phyloP scores from a whole-genome alignment of 2,329 filamentous ascomycete genomes.

The Ophiognomonia clavigignenti-juglandacearum region DNA sequence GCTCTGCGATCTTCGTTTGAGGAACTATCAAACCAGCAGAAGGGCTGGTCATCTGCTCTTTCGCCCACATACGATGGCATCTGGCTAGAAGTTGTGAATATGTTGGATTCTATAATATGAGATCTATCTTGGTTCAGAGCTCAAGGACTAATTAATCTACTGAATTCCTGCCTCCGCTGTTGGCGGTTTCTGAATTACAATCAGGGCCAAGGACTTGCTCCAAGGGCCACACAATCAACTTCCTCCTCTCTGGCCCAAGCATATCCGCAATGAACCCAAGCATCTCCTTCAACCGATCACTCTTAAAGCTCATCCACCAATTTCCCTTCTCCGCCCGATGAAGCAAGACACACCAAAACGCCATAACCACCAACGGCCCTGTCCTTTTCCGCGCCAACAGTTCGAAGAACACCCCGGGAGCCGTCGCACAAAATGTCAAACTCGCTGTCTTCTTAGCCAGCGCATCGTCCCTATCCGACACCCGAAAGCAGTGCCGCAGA shows the following conservation, averaged over 20 bases:
- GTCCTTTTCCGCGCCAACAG: constrained; percentile 16
- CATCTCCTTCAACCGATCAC: constrained; percentile 1
- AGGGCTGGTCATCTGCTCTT: no score
- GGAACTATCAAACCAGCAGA: no score
- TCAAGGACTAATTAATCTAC: no score
- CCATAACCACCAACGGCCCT: constrained; percentile 21
- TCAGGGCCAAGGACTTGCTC: neutral
- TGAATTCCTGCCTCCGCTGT: no score
- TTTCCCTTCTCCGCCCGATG: constrained; percentile 17
- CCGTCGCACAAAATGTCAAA: constrained; percentile 17
- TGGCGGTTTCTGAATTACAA: no score
- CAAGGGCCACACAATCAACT: constrained; percentile 13
- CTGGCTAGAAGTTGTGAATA: no score
- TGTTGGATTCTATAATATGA: no score
- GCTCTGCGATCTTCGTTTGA: no score
- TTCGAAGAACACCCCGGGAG: constrained; percentile 15
- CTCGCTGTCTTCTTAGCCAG: constrained; percentile 20
- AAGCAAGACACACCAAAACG: constrained; percentile 23
- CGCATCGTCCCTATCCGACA: constrained; percentile 19
- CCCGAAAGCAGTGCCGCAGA: constrained; percentile 19
- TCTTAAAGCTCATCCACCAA: constrained; percentile 20
- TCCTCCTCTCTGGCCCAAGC: neutral
- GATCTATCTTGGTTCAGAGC: no score
- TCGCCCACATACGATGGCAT: no score
- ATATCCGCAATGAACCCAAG: constrained; percentile 3